Percentiles rank a stretch among this genome's conserved stretches.
These are phyloP conservation scores for Elaeagnus macrophylla DNA, from an alignment of 306 rosid species.

Conservation along the genomic window DNA sequence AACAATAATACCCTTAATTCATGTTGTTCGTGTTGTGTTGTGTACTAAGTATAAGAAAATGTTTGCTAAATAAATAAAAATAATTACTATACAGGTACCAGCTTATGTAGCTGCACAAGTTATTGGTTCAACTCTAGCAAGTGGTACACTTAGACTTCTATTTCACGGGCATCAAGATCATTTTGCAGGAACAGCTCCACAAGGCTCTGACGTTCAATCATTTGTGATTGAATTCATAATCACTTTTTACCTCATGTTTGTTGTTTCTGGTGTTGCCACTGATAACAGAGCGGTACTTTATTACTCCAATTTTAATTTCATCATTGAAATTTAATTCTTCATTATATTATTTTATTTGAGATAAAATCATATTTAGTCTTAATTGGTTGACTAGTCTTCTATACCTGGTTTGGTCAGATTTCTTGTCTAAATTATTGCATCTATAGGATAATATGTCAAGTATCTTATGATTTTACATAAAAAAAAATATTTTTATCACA, in stretches of 20 bases:
- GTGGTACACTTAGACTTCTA: constrained; percentile 57
- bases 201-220: constrained; percentile 47
- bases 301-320: not conserved
- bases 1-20: too few species aligned
- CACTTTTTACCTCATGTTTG: constrained; percentile 77
- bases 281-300: constrained; percentile 67
- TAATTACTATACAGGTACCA: constrained; percentile 42
- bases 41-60: too few species aligned
- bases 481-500: too few species aligned
- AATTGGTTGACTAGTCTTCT: too few species aligned
- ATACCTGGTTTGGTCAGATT: too few species aligned
- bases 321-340: too few species aligned
- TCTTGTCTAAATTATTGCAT: too few species aligned
- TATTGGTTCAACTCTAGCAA: constrained; percentile 61
- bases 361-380: not conserved
- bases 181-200: constrained; percentile 55
- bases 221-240: constrained; percentile 70
- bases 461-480: too few species aligned
- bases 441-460: too few species aligned
- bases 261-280: constrained; percentile 66
- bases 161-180: constrained; percentile 34
- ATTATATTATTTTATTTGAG: too few species aligned
- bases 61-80: too few species aligned
- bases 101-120: constrained; percentile 53
- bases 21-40: too few species aligned